Percentiles rank a stretch among this genome's conserved stretches.
phyloP scores from a whole-genome alignment of 306 rosid species.

The Astragalus glycyphyllos region DNA sequence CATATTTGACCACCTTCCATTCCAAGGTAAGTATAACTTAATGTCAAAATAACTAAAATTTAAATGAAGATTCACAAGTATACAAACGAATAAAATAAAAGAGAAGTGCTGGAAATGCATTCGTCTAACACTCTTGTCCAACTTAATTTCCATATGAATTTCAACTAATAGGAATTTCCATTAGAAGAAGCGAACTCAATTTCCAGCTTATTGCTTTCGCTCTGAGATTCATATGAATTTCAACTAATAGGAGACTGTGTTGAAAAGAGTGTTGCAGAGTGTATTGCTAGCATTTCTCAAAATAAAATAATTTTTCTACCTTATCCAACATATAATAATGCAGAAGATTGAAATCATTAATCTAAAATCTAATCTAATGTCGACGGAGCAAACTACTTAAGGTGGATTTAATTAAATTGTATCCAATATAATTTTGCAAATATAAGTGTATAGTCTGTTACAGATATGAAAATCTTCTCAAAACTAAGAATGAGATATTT shows the following conservation, averaged over 20 bases:
- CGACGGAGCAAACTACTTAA: neutral
- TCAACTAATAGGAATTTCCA: too few relatives aligned
- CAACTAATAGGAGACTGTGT: too few relatives aligned
- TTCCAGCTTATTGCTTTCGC: too few relatives aligned
- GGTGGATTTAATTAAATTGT: neutral
- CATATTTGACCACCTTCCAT: conserved; percentile 33
- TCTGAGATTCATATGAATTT: too few relatives aligned
- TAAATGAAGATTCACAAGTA: conserved; percentile 3
- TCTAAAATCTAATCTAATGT: conserved; percentile 28
- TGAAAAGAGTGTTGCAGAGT: too few relatives aligned
- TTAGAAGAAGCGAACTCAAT: too few relatives aligned
- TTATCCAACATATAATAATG: conserved; percentile 3
- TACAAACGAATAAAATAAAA: neutral
- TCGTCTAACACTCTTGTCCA: too few relatives aligned
- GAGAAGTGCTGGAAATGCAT: neutral
- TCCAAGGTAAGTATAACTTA: neutral
- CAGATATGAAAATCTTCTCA: conserved; percentile 17
- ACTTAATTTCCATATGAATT: too few relatives aligned
- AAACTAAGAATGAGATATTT: conserved; percentile 15
- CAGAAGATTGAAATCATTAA: neutral
- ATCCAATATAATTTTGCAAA: conserved; percentile 22
- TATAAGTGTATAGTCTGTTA: neutral
- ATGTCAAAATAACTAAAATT: conserved; percentile 21
- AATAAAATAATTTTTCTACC: neutral
- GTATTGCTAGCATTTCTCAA: too few relatives aligned